Conservation (phyloP, 2,329 filamentous ascomycete genomes). For the Sporothrix luriei region DNA sequence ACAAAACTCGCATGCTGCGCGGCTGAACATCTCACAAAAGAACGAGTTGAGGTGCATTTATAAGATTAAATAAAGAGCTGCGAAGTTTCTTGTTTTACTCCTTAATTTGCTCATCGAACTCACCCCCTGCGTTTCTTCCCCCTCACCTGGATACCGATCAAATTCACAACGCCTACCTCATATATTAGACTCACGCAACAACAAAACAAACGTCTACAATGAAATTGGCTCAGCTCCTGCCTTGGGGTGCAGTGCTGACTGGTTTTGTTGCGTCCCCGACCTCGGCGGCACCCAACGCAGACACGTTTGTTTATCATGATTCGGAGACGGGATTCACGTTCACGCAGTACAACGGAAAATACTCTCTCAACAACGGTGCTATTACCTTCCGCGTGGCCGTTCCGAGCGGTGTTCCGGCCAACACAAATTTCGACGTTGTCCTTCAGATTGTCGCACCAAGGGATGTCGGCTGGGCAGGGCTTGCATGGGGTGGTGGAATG, state of each 20-base stretch:
- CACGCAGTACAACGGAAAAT: slow-evolving; percentile 33
- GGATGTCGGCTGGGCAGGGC: slow-evolving; percentile 35
- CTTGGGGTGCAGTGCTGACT: slow-evolving; percentile 18
- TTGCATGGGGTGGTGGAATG: slow-evolving; percentile 38
- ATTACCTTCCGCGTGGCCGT: slow-evolving; percentile 34
- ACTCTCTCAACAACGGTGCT: slow-evolving; percentile 22
- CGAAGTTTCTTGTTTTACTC: neutral
- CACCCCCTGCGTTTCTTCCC: neutral
- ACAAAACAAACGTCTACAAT: neutral
- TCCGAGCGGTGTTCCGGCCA: slow-evolving; percentile 28
- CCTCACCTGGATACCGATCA: neutral
- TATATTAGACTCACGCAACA: neutral
- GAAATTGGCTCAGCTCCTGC: slow-evolving; percentile 11
- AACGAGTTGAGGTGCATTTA: neutral
- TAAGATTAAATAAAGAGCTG: neutral
- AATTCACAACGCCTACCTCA: neutral
- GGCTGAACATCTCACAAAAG: neutral
- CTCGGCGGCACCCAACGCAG: neutral
- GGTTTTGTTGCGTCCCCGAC: slow-evolving; percentile 1
- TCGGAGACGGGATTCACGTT: slow-evolving; percentile 40
- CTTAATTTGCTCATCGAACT: neutral
- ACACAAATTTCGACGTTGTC: slow-evolving; percentile 34
- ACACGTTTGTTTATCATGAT: slow-evolving; percentile 36
- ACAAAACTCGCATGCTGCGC: neutral
- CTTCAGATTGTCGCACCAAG: slow-evolving; percentile 35